Base-by-base conservation (phyloP, 2,329 filamentous ascomycete species). In the Hypoxylon sp. region DNA sequence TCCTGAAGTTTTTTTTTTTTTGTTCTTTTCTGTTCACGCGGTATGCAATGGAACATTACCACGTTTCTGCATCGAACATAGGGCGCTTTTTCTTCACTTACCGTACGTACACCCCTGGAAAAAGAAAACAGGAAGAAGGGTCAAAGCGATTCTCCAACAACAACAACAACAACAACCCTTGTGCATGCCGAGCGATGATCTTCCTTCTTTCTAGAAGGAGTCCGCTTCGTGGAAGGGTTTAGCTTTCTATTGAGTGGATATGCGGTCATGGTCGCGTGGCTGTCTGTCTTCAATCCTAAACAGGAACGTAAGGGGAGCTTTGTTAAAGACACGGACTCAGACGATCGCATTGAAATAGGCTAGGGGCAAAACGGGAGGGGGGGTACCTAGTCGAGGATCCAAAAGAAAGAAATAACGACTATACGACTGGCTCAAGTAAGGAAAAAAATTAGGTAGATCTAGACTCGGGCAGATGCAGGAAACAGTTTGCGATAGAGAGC, bases 41-140 rank as follows among this genome's bases (percentile, higher is more conserved):
- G 60, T 57, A 71, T 71, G 67, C 70, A 63, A 71, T 73, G 69
- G 66, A 71, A 73, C 71, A 71, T 64, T 65, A 70, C 71, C 71
- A 73, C 69, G 71, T 73, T 73, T 71, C 66, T 70, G 52, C 65
- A 63, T 68, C 63, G 55, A 48, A 62, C 55, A 50, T 39, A 54
- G 19, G 42, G 53, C 44, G 46, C 37, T 35, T 42, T 50, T 8
- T 17, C 22, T 22, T 22, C 19, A 22, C 19, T 22, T 22, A 26
- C 6, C 26, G 4, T 24, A 46, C 24, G 24, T 22, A 22, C 22
- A 44, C 31, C 54, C 57, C 26, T 51, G 33, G 13, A 39, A n/a
- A n/a, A 37, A 9, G 29, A 44, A 31, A 26, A 3, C 9, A n/a
- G 55, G 24, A 17, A 31, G 17, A n/a, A 52, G 31, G 52, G 29